Evolutionary conservation across 2,329 filamentous ascomycete species (phyloP), one percentile per base, ranked within the genome.

Genomic region (Trichoderma oligosporum): DNA sequence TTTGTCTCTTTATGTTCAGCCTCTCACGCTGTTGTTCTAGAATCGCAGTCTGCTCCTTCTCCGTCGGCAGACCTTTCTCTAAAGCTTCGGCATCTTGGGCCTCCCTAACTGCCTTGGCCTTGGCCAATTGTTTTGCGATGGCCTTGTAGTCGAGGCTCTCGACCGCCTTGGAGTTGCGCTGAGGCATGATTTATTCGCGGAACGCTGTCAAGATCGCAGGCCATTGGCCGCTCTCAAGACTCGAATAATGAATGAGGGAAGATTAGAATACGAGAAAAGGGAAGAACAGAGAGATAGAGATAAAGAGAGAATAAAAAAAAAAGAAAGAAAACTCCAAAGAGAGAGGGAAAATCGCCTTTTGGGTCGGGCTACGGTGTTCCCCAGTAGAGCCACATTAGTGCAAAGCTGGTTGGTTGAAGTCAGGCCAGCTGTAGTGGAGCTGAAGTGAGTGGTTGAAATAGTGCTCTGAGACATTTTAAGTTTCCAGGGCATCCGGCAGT

Each of bases 71-170:
- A 42, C 70, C 68, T 52, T 65, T 68, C 22, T 63, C 67, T 41
- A 61, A 60, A 33, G 64, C 66, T 3, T 63, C 62, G 20, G 73
- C 73, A 59, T 77, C 73, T 54, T 78, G 69, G 11, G 51, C 51
- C 31, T 46, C 51, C 61, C 80, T 77, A 58, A 73, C 73, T 49
- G 74, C 76, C 67, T 82, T 81, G 31, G 81, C 81, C 42, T 75
- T 76, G 25, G 76, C 79, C 70, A 76, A 83, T 67, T 82, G 75
- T 36, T 77, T 76, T 16, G 78, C 75, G 60, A 84, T 80, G 57
- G 74, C 69, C 64, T 80, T 72, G 71, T 81, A 81, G 36, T 83
- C 79, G 66, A 74, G 64, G 56, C 64, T 60, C 54, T 61, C 61
- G 60, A 66, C 65, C 27, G 66, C 51, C 57, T 66, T 65, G 59